These are phyloP conservation scores for Pythium rhizo-oryzae DNA, from an alignment of 352 stramenopile species.

Conservation along the genomic window DNA sequence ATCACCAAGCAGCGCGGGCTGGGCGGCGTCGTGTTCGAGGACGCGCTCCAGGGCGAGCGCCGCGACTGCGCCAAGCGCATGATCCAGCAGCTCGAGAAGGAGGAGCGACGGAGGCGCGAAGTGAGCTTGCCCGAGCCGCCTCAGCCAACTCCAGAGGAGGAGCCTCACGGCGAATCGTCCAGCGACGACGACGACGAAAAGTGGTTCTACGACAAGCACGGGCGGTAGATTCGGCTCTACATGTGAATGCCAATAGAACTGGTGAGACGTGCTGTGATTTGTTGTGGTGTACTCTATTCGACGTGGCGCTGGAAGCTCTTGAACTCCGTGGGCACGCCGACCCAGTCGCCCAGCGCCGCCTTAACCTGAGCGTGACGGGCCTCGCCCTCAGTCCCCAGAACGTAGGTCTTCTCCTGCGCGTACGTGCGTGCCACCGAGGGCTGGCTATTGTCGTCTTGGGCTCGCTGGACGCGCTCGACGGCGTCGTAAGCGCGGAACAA, in stretches of 20 bases:
- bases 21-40: slow-evolving; percentile 67
- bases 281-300: background rate
- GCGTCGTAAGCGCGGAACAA: slow-evolving; percentile 54
- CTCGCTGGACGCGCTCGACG: background rate
- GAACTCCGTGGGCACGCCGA: slow-evolving; percentile 32
- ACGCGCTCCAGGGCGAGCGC: slow-evolving; percentile 37
- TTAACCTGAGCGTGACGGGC: slow-evolving; percentile 11
- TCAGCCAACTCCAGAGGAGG: background rate
- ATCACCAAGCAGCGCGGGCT: slow-evolving; percentile 49
- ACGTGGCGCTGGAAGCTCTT: slow-evolving; percentile 24
- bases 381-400: background rate
- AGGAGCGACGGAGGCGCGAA: background rate
- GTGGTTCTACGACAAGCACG: slow-evolving; percentile 2
- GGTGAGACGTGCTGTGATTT: background rate
- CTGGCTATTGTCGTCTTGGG: background rate
- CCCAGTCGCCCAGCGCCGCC: slow-evolving; percentile 30
- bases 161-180: background rate
- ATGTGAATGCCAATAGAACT: background rate
- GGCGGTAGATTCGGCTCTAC: background rate
- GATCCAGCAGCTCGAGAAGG: slow-evolving; percentile 19
- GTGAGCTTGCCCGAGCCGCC: background rate
- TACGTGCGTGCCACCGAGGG: background rate
- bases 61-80: slow-evolving; percentile 39
- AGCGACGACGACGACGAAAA: slow-evolving; percentile 22
- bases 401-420: slow-evolving; percentile 3